These are phyloP conservation scores for Umbelopsis sp. DNA, from an alignment of 371 early-diverging fungal species.

Conservation along the genomic window DNA sequence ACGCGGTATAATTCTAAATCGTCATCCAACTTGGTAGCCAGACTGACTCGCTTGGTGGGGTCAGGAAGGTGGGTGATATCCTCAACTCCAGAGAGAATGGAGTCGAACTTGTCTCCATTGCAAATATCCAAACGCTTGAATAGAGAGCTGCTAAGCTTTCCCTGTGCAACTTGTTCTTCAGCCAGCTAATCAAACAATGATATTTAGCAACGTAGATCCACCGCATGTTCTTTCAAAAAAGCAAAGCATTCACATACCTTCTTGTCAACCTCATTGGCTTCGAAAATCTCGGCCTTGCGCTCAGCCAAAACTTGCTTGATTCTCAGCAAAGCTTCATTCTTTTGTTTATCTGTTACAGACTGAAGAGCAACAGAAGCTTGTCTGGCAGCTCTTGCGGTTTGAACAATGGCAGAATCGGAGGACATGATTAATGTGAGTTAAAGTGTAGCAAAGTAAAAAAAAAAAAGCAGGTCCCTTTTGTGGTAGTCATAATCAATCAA, in stretches of 20 bases:
- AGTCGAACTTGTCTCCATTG: conserved; percentile 82
- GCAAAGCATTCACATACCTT: conserved; percentile 49
- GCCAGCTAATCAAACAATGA: conserved; percentile 48
- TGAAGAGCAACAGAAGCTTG: conserved; percentile 84
- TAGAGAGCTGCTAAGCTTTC: conserved; percentile 76
- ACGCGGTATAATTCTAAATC: conserved; percentile 89
- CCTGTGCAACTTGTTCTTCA: conserved; percentile 70
- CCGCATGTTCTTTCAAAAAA: background rate
- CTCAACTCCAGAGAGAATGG: conserved; percentile 86
- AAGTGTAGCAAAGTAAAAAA: background rate
- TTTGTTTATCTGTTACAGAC: conserved; percentile 73
- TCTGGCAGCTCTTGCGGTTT: conserved; percentile 75
- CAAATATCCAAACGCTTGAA: conserved; percentile 91
- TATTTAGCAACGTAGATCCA: background rate
- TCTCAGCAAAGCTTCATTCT: conserved; percentile 75
- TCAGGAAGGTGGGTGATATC: conserved; percentile 87
- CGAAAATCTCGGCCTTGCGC: conserved; percentile 72
- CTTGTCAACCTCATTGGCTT: conserved; percentile 84
- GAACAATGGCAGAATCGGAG: conserved; percentile 34
- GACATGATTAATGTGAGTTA: conserved; percentile 15
- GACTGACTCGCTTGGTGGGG: conserved; percentile 80
- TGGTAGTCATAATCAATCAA: no score
- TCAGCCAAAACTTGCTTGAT: conserved; percentile 76
- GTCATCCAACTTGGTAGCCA: conserved; percentile 80
- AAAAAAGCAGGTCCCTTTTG: background rate